phyloP scores from a whole-genome alignment of 2,329 filamentous ascomycete genomes.

The Sclerotinia minor region DNA sequence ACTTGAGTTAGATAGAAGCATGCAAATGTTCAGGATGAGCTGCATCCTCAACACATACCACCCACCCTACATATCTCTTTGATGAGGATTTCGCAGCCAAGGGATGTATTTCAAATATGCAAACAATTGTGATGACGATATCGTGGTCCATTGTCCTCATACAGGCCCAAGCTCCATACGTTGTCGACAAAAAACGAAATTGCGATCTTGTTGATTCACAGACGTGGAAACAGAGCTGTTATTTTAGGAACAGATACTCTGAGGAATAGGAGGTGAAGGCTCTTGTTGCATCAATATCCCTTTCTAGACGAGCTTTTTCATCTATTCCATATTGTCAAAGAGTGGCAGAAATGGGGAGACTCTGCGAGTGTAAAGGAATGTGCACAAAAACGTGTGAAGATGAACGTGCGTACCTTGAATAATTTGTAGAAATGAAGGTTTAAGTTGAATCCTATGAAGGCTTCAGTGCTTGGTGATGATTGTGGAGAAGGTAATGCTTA shows the following conservation, averaged over 20 bases:
- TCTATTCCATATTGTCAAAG: not conserved
- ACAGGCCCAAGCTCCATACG: constrained; percentile 18
- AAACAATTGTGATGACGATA: not conserved
- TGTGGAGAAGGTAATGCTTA: not conserved
- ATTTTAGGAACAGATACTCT: not conserved
- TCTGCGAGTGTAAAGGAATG: constrained; percentile 18
- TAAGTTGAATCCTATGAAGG: not conserved
- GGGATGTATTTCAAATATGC: not conserved
- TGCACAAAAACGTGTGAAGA: constrained; percentile 9
- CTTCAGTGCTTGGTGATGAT: not conserved
- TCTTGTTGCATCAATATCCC: not conserved
- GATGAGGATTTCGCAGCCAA: not conserved
- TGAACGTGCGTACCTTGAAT: constrained; percentile 3
- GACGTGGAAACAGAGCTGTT: not conserved
- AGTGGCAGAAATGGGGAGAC: constrained; percentile 1
- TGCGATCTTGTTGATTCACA: constrained; percentile 9
- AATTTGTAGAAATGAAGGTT: constrained; percentile 3
- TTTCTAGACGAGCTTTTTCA: not conserved
- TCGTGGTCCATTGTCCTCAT: constrained; percentile 5
- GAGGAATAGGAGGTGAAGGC: not conserved
- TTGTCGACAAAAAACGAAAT: constrained; percentile 18
- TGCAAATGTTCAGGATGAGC: not conserved
- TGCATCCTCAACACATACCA: constrained; percentile 14
- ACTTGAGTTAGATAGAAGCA: not conserved
- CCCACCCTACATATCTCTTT: not conserved